phyloP scores from a whole-genome alignment of 2,329 filamentous ascomycete species.

The Ascochyta pisi region DNA sequence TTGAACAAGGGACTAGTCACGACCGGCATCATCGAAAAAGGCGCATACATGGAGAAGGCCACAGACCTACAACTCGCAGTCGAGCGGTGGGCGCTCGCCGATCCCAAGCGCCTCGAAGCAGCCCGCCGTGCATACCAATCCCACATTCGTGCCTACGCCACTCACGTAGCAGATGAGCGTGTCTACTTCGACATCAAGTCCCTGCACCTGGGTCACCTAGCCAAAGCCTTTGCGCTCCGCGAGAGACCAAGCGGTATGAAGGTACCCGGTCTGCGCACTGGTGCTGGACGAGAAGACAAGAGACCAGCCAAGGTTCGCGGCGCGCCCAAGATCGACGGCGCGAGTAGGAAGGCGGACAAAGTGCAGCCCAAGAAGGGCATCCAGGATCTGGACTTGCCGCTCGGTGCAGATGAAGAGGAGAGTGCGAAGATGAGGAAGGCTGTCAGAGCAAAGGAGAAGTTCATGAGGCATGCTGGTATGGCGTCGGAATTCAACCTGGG shows the following conservation, averaged over 20 bases:
- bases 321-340: conserved; percentile 42
- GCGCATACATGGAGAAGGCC: conserved; percentile 69
- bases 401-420: conserved; percentile 61
- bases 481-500: conserved; percentile 74
- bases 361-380: conserved; percentile 27
- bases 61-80: conserved; percentile 72
- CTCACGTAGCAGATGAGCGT: conserved; percentile 85
- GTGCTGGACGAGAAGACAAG: conserved; percentile 44
- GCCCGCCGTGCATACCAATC: conserved; percentile 88
- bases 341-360: conserved; percentile 46
- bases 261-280: conserved; percentile 58
- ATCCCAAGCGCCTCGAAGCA: conserved; percentile 75
- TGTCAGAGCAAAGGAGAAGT: conserved; percentile 53
- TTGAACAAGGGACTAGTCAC: conserved; percentile 68
- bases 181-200: conserved; percentile 89
- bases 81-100: conserved; percentile 70
- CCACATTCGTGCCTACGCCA: conserved; percentile 93
- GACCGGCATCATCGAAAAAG: conserved; percentile 47
- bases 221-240: conserved; percentile 89
- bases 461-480: conserved; percentile 58
- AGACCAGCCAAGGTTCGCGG: conserved; percentile 53
- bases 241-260: conserved; percentile 85
- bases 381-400: conserved; percentile 40
- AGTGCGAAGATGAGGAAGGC: conserved; percentile 70
- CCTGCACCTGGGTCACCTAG: conserved; percentile 88